Base-by-base conservation (phyloP, 768 basidiomycete genomes). In the Agaricus blazei region DNA sequence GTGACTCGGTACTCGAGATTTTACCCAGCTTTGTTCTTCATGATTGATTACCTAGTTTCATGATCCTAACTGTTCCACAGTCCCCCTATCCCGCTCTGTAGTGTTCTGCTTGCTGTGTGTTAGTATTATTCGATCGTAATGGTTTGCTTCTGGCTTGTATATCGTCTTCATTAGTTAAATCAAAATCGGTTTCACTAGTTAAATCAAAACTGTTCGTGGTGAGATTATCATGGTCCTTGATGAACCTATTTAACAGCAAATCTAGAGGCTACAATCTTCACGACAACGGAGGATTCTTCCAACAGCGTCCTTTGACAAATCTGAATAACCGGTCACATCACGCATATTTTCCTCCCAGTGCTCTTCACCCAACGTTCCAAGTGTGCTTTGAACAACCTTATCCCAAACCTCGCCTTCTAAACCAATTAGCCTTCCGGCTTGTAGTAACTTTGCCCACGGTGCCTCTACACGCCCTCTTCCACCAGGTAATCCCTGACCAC, bases 381-480 rank as follows among this genome's bases (percentile, higher is more conserved):
- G 84, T 11, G 81, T 81, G 9, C 70, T 67, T 31, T 74, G 65
- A 40, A 75, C 66, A 12, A 85, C 68, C 43, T 64, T 68, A 4
- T 73, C 66, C 76, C 85, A 86, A 36, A 64, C 64, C 7, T 75
- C 75, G 4, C 79, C 80, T 42, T 88, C 83, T 23, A 84, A 68
- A 2, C 77, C 81, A 24, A 93, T 70, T 26, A 98, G 62, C 46
- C 82, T 78, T 15, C 82, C 87, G 1, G 88, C 87, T 54, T 87
- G 84, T 15, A 88, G 65, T 37, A 95, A 72, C 53, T 77, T 77
- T 48, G 79, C 72, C 93, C 95, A 96, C 3, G 92, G 90, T 0
- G 78, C 80, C 64, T 88, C 87, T 1, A 87, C 78, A 15, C 83
- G 78, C 51, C 68, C 72, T 61, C 67, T 76, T 47, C 74, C 78